These are phyloP conservation scores for Senna siamea DNA, from an alignment of 306 rosid species.

Conservation along the genomic window DNA sequence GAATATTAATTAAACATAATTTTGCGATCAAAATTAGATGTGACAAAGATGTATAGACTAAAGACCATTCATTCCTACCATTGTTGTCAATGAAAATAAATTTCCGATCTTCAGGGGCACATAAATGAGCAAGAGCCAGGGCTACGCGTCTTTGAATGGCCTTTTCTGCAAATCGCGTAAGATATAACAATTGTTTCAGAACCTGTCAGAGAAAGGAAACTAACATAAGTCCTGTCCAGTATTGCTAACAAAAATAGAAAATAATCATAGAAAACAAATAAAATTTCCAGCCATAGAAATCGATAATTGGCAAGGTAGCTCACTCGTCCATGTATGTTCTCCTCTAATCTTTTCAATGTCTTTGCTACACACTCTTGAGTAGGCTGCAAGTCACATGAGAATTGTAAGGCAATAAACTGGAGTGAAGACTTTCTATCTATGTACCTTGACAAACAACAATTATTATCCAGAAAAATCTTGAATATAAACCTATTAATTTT, in stretches of 20 bases:
- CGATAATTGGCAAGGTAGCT: conserved; percentile 45
- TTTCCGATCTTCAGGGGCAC: conserved; percentile 70
- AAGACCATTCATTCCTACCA: conserved; percentile 49
- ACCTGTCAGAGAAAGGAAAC: conserved; percentile 57
- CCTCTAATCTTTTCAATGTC: conserved; percentile 83
- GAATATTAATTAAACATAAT: conserved; percentile 21
- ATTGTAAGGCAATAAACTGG: conserved; percentile 21
- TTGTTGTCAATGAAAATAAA: conserved; percentile 72
- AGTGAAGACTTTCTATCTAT: background rate
- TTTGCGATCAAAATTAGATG: background rate
- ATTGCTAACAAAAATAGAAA: background rate
- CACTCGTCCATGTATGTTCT: conserved; percentile 83
- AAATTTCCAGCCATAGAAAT: conserved; percentile 9
- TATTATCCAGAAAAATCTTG: conserved; percentile 7
- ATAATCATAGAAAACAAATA: conserved; percentile 1
- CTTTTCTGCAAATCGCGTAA: conserved; percentile 71
- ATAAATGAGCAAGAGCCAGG: conserved; percentile 91
- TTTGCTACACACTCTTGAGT: conserved; percentile 85
- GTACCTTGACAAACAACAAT: background rate
- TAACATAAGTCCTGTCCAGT: background rate
- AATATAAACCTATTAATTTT: background rate
- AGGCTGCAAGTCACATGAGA: conserved; percentile 60
- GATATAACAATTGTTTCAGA: conserved; percentile 66
- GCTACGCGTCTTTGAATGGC: conserved; percentile 66
- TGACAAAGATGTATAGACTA: background rate